Evolutionary conservation across 2,329 filamentous ascomycete species (phyloP).

Genomic region (Stenocarpella maydis): DNA sequence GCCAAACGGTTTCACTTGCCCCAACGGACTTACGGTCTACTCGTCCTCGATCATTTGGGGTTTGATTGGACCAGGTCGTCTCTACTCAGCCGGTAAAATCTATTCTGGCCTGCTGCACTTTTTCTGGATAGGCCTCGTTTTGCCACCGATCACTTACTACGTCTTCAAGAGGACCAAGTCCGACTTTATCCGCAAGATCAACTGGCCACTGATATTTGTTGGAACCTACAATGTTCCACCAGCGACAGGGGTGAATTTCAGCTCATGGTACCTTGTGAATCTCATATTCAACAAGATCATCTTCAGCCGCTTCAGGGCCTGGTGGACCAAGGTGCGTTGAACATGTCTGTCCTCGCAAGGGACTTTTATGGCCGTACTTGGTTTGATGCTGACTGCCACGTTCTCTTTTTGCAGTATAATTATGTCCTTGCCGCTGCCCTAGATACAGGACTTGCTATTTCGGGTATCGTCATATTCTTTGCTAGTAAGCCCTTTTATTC

Average conservation of each 20-base stretch:
- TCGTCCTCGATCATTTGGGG: constrained; percentile 60
- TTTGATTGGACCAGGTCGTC: constrained; percentile 57
- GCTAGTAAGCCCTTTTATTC: constrained; percentile 32
- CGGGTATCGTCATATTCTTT: constrained; percentile 48
- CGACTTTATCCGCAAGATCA: constrained; percentile 47
- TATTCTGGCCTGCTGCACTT: constrained; percentile 58
- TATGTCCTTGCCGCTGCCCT: constrained; percentile 46
- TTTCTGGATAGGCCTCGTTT: constrained; percentile 56
- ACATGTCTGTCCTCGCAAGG: neutral
- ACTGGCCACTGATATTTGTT: constrained; percentile 48
- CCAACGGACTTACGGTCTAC: constrained; percentile 56
- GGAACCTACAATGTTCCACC: constrained; percentile 50
- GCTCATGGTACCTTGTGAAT: constrained; percentile 53
- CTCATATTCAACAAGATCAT: constrained; percentile 55
- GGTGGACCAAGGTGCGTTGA: constrained; percentile 47
- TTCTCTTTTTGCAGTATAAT: constrained; percentile 46
- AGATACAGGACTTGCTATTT: constrained; percentile 45
- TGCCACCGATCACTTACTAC: constrained; percentile 52
- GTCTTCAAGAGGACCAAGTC: constrained; percentile 48
- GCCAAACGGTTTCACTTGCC: constrained; percentile 56
- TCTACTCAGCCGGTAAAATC: constrained; percentile 56
- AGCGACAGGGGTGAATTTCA: constrained; percentile 47
- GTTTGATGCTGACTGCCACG: neutral
- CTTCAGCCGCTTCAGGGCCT: constrained; percentile 51
- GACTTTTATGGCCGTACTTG: neutral